These are phyloP conservation scores for Emericellopsis terricola DNA, from an alignment of 495 filamentous ascomycete genomes.

Conservation along the genomic window DNA sequence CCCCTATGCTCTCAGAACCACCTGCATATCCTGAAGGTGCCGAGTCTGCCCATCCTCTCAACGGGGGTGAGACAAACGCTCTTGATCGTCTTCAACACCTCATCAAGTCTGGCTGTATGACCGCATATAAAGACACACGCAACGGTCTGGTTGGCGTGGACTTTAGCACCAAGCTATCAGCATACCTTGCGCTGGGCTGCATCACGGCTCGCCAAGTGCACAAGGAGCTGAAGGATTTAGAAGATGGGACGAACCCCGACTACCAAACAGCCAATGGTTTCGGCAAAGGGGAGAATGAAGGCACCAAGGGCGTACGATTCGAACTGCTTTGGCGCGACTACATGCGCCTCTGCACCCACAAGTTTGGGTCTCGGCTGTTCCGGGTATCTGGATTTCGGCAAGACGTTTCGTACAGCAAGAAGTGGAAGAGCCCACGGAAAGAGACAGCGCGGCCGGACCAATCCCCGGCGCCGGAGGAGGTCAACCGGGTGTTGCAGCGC, in stretches of 20 bases:
- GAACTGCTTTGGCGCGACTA: slow-evolving; percentile 64
- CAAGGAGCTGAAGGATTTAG: slow-evolving; percentile 38
- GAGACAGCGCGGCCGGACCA: slow-evolving; percentile 9
- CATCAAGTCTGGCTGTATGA: slow-evolving; percentile 35
- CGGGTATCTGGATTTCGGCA: slow-evolving; percentile 37
- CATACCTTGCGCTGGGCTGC: slow-evolving; percentile 47
- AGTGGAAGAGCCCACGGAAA: slow-evolving; percentile 12
- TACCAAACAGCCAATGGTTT: slow-evolving; percentile 25
- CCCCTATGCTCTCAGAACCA: slow-evolving; percentile 11
- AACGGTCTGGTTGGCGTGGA: slow-evolving; percentile 49
- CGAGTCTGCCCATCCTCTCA: slow-evolving; percentile 42
- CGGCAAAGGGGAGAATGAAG: slow-evolving; percentile 46
- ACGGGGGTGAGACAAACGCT: slow-evolving; percentile 42
- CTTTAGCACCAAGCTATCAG: slow-evolving; percentile 53
- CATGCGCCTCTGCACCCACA: slow-evolving; percentile 49
- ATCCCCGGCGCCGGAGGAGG: slow-evolving; percentile 11
- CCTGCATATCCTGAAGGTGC: slow-evolving; percentile 26
- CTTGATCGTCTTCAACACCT: slow-evolving; percentile 37
- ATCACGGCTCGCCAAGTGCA: slow-evolving; percentile 52
- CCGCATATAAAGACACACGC: slow-evolving; percentile 44
- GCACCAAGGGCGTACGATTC: slow-evolving; percentile 46
- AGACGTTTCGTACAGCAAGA: slow-evolving; percentile 11
- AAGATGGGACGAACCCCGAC: slow-evolving; percentile 31
- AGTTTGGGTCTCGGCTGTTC: slow-evolving; percentile 44
- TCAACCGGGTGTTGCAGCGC: slow-evolving; percentile 22